Base-by-base conservation (phyloP, 805 yeast genomes). In the Priceomyces medius region DNA sequence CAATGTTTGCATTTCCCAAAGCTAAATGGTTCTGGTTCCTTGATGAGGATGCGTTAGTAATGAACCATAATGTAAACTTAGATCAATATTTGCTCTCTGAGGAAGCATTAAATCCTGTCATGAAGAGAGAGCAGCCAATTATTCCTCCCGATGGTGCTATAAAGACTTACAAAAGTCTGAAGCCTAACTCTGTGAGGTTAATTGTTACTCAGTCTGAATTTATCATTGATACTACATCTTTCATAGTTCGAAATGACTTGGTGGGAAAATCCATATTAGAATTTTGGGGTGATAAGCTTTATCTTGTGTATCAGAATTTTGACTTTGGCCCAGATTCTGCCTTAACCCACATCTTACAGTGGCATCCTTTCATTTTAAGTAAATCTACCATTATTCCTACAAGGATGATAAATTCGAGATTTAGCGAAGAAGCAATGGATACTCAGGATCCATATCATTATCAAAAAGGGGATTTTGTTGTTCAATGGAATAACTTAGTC, bases 1-100 rank as follows among this genome's bases (percentile, higher is more conserved):
- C 98, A n/a, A 81, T 91, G 83, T 79, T 78, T 59, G 93, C 96
- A 0, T 89, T 89, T 69, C 98, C 98, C 1, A 71, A 82, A 36
- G 85, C 97, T n/a, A 80, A 87, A 59, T 85, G 88, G 72, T 83
- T 90, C 56, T 87, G 97, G 93, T 90, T 81, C 56, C 58, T 93
- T 33, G 96, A 88, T 59, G 78, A 85, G 49, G 80, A 83, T 54
- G 80, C 91, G 0, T 63, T 88, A 39, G 81, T 91, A 43, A 84
- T 86, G 88, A 78, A 87, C 46, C 67, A 80, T 43, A 76, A 76
- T 38, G 68, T 83, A 29, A 79, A 86, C 45, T 54, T 91, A 24
- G 64, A 74, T 35, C 68, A 77, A 17, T 80, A 83, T 48, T 59
- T 91, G 33, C 61, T 88, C 39, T 71, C 75, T 20, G 79, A 82